phyloP scores from a whole-genome alignment of 1,139 yeast species.

The Yamadazyma triangularis region DNA sequence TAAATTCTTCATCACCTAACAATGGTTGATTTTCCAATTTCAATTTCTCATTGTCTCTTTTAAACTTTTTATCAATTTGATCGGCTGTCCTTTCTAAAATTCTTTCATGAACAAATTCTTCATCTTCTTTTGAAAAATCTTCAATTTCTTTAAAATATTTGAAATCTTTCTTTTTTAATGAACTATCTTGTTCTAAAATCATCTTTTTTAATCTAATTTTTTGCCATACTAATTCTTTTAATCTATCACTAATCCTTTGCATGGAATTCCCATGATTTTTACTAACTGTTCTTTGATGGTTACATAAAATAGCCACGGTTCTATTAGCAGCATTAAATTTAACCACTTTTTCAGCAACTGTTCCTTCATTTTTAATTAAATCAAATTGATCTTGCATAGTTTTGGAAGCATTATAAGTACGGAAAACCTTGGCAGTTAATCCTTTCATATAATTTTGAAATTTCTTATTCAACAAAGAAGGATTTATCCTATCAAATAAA shows the following conservation, averaged over 20 bases:
- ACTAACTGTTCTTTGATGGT: constrained; percentile 91
- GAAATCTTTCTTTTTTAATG: constrained; percentile 46
- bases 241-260: constrained; percentile 69
- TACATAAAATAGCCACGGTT: constrained; percentile 92
- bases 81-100: constrained; percentile 60
- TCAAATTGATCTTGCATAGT: constrained; percentile 96
- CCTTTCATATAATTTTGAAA: constrained; percentile 91
- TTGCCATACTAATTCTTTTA: constrained; percentile 82
- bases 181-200: constrained; percentile 63
- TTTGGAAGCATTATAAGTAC: constrained; percentile 94
- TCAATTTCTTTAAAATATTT: constrained; percentile 65
- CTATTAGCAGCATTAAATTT: constrained; percentile 92
- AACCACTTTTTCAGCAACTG: constrained; percentile 82
- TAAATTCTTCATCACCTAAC: constrained; percentile 49
- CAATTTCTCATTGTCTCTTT: constrained; percentile 73
- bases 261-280: constrained; percentile 80
- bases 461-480: constrained; percentile 76
- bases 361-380: constrained; percentile 75
- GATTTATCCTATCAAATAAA: constrained; percentile 85
- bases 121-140: constrained; percentile 66
- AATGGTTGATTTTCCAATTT: constrained; percentile 51
- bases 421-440: constrained; percentile 92
- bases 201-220: constrained; percentile 69
- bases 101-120: constrained; percentile 50
- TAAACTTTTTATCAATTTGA: constrained; percentile 58